These are phyloP conservation scores for Skeletonema grethae DNA, from an alignment of 108 stramenopile genomes.

Conservation along the genomic window DNA sequence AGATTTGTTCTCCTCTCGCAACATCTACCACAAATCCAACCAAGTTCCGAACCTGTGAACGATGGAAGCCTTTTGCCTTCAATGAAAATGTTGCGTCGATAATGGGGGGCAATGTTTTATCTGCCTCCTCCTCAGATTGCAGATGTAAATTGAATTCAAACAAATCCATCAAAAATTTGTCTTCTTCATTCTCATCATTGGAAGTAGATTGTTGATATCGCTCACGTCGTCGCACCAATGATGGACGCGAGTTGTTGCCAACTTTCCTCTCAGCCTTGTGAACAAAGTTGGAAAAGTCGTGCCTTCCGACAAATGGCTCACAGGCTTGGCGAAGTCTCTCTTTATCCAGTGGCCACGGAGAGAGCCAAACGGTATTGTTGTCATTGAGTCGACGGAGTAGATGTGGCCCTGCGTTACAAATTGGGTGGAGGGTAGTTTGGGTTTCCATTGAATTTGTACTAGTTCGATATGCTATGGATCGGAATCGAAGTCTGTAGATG, in stretches of 20 bases:
- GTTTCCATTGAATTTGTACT: background rate
- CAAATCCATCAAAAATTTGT: slow-evolving; percentile 26
- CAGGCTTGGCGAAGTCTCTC: slow-evolving; percentile 50
- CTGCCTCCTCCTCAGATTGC: slow-evolving; percentile 21
- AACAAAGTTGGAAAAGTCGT: slow-evolving; percentile 75
- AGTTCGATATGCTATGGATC: slow-evolving; percentile 2
- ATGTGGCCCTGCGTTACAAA: slow-evolving; percentile 62
- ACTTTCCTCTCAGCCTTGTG: slow-evolving; percentile 63
- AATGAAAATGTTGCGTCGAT: slow-evolving; percentile 60
- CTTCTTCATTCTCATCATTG: background rate
- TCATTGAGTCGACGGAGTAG: slow-evolving; percentile 53
- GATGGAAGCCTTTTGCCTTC: slow-evolving; percentile 74
- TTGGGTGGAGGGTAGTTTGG: slow-evolving; percentile 45
- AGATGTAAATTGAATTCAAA: slow-evolving; percentile 30
- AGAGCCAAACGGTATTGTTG: slow-evolving; percentile 60
- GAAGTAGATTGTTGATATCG: background rate
- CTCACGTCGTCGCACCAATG: background rate
- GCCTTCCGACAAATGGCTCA: slow-evolving; percentile 53
- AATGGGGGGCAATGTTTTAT: slow-evolving; percentile 34
- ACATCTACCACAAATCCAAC: slow-evolving; percentile 81
- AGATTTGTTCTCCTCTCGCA: slow-evolving; percentile 40
- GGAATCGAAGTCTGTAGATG: slow-evolving; percentile 72
- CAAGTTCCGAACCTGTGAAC: slow-evolving; percentile 80
- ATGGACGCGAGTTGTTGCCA: slow-evolving; percentile 28
- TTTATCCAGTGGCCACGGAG: slow-evolving; percentile 76